These are phyloP conservation scores for Talaromyces marneffei DNA, from an alignment of 2,329 filamentous ascomycete species.

Conservation along the genomic window DNA sequence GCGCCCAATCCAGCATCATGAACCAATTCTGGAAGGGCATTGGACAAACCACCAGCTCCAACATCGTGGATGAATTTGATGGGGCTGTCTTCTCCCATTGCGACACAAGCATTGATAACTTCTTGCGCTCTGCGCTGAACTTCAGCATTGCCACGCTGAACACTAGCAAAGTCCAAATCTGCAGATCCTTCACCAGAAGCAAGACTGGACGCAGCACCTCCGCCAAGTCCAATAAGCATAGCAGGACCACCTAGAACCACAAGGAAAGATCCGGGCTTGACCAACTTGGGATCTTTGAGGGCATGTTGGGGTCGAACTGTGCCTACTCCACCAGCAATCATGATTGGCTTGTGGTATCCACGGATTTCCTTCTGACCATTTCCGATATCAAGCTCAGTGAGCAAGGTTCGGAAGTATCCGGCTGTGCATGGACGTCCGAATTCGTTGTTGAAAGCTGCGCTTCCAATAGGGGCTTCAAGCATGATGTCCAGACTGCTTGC, in stretches of 20 bases:
- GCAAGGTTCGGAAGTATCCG: constrained; percentile 86
- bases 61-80: constrained; percentile 98
- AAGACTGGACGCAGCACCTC: constrained; percentile 88
- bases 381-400: constrained; percentile 60
- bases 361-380: constrained; percentile 64
- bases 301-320: constrained; percentile 88
- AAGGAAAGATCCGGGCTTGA: constrained; percentile 80
- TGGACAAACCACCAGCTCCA: constrained; percentile 81
- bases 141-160: constrained; percentile 94
- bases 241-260: constrained; percentile 92
- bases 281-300: constrained; percentile 71
- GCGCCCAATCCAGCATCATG: constrained; percentile 89
- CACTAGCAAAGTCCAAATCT: constrained; percentile 92
- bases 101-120: constrained; percentile 91
- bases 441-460: constrained; percentile 94
- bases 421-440: constrained; percentile 85
- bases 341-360: constrained; percentile 97
- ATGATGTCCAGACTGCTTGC: constrained; percentile 95
- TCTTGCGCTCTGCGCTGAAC: constrained; percentile 94
- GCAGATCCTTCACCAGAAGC: constrained; percentile 82
- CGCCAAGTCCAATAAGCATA: constrained; percentile 95
- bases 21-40: constrained; percentile 80
- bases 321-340: constrained; percentile 93
- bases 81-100: constrained; percentile 76
- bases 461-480: constrained; percentile 93